Evolutionary conservation across 2,329 filamentous ascomycete genomes (phyloP).

Genomic region (Ophiostoma populinum): DNA sequence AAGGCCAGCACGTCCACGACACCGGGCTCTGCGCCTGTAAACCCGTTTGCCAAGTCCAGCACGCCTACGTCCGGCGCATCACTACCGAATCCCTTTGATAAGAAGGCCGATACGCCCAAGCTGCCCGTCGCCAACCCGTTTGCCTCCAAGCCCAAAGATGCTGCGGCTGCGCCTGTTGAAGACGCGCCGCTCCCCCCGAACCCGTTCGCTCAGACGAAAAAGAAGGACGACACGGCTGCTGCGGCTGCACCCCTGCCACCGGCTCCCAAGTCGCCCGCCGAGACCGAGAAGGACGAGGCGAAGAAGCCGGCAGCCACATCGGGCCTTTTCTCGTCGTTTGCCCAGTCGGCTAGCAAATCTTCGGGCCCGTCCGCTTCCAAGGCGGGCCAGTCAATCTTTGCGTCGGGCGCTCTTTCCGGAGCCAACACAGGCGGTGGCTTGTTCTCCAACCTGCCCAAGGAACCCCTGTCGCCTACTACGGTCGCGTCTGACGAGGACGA

Average conservation of each 20-base stretch:
- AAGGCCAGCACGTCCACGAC: conserved; percentile 4
- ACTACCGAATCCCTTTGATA: too few species aligned
- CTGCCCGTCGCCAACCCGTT: background rate
- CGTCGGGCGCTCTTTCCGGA: conserved; percentile 3
- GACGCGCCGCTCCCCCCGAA: conserved; percentile 10
- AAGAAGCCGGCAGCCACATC: conserved; percentile 7
- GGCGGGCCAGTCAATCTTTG: conserved; percentile 7
- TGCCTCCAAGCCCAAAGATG: conserved; percentile 10
- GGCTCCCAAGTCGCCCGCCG: conserved; percentile 14
- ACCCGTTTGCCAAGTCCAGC: conserved; percentile 10
- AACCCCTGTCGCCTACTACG: conserved; percentile 8
- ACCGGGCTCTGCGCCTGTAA: too few species aligned
- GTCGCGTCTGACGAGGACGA: conserved; percentile 12
- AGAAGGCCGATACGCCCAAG: background rate
- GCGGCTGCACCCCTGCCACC: conserved; percentile 15
- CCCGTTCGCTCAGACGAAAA: conserved; percentile 4
- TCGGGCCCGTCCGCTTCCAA: background rate
- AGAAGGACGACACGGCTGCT: background rate
- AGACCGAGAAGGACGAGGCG: conserved; percentile 9
- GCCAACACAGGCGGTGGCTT: conserved; percentile 1
- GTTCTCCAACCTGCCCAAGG: conserved; percentile 11
- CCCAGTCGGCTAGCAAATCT: too few species aligned
- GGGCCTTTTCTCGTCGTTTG: conserved; percentile 4
- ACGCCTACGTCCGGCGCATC: too few species aligned
- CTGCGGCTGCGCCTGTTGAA: conserved; percentile 7